These are phyloP conservation scores for Tilletia setariae DNA, from an alignment of 1,284 basidiomycete genomes.

Conservation along the genomic window DNA sequence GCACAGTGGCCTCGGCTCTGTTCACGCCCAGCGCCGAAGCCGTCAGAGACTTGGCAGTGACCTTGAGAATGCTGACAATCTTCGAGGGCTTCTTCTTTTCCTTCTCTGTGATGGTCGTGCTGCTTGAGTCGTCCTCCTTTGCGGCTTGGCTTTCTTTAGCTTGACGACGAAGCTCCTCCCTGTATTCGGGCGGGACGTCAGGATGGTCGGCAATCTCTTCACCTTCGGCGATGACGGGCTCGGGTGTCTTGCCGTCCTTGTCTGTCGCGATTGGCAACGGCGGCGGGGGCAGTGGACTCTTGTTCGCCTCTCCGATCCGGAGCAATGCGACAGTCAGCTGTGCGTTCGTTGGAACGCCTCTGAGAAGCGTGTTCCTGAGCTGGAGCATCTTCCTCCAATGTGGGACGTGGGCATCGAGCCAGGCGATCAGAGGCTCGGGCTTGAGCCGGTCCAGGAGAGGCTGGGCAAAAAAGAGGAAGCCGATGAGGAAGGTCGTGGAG, in stretches of 20 bases:
- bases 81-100: conserved; percentile 37
- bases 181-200: conserved; percentile 42
- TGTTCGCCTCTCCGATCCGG: conserved; percentile 59
- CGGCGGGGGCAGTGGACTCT: conserved; percentile 59
- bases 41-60: conserved; percentile 43
- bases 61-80: conserved; percentile 44
- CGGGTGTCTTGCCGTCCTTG: conserved; percentile 17
- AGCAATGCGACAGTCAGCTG: conserved; percentile 62
- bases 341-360: conserved; percentile 62
- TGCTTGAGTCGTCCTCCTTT: conserved; percentile 28
- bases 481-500: conserved; percentile 57
- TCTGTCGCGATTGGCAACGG: conserved; percentile 43
- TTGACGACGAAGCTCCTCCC: conserved; percentile 34
- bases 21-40: conserved; percentile 50
- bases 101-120: conserved; percentile 24
- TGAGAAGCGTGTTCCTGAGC: conserved; percentile 57
- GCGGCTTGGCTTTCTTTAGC: conserved; percentile 37
- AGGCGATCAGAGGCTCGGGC: conserved; percentile 43
- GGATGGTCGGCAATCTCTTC: conserved; percentile 30
- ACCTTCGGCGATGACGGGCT: conserved; percentile 28
- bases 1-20: conserved; percentile 46
- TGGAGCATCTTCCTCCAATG: conserved; percentile 58
- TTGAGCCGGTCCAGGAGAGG: conserved; percentile 57
- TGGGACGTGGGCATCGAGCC: conserved; percentile 58
- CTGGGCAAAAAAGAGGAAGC: conserved; percentile 61